Evolutionary conservation across 2,329 filamentous ascomycete genomes (phyloP).

Genomic region (Nemania bipapillata): DNA sequence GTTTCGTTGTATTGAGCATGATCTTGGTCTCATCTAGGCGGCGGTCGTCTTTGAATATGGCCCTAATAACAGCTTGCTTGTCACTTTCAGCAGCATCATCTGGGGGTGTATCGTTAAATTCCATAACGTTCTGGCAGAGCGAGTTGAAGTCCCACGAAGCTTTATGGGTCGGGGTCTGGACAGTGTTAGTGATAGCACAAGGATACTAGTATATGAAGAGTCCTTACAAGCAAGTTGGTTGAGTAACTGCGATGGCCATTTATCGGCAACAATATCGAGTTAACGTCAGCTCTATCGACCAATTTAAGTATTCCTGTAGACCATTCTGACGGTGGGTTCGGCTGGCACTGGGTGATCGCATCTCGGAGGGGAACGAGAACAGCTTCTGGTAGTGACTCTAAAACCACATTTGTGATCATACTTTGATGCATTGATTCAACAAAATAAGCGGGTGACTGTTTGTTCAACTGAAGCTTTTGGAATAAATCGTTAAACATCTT

Average conservation of each 20-base stretch:
- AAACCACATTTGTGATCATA: constrained; percentile 71
- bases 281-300: constrained; percentile 84
- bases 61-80: constrained; percentile 80
- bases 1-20: constrained; percentile 84
- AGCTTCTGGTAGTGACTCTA: constrained; percentile 87
- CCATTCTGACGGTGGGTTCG: constrained; percentile 83
- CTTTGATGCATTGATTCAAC: constrained; percentile 79
- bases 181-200: constrained; percentile 21
- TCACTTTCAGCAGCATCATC: constrained; percentile 87
- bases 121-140: constrained; percentile 76
- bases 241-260: constrained; percentile 52
- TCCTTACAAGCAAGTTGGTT: constrained; percentile 58
- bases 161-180: constrained; percentile 70
- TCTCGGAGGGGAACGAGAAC: constrained; percentile 84
- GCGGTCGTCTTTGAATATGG: constrained; percentile 91
- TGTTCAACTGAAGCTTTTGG: constrained; percentile 62
- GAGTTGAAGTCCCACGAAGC: constrained; percentile 79
- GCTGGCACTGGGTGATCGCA: constrained; percentile 83
- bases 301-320: constrained; percentile 75
- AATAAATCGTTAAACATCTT: constrained; percentile 77
- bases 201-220: not conserved
- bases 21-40: constrained; percentile 86
- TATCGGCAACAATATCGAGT: constrained; percentile 67
- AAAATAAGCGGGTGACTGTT: constrained; percentile 65
- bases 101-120: constrained; percentile 68